Conservation (phyloP, 1,284 basidiomycete genomes). For the Phylloboletellus chloephorus region DNA sequence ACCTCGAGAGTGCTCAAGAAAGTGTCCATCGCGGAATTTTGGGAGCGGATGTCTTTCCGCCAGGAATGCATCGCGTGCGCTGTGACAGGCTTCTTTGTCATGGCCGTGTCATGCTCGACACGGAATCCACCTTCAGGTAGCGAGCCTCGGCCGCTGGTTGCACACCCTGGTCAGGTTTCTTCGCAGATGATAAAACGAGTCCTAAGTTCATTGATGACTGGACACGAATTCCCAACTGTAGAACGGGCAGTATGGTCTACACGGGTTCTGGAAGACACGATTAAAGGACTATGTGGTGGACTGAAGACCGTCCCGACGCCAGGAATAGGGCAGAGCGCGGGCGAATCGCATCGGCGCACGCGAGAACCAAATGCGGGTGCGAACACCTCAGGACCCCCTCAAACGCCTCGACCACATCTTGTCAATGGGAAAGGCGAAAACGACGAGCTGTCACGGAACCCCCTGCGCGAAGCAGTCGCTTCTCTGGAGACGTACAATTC, state of each 20-base stretch:
- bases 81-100: conserved; percentile 84
- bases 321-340: conserved; percentile 15
- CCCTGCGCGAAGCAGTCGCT: conserved; percentile 58
- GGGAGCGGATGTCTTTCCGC: conserved; percentile 91
- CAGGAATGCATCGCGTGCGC: conserved; percentile 86
- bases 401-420: conserved; percentile 44
- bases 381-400: conserved; percentile 34
- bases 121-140: conserved; percentile 15
- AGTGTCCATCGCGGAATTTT: conserved; percentile 75
- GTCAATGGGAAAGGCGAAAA: conserved; percentile 25
- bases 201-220: conserved; percentile 59
- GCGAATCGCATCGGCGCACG: conserved; percentile 31
- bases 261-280: conserved; percentile 60
- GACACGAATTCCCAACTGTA: conserved; percentile 71
- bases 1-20: conserved; percentile 47
- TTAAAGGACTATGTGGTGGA: conserved; percentile 67
- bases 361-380: conserved; percentile 33
- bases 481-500: conserved; percentile 53
- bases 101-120: conserved; percentile 40
- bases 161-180: conserved; percentile 57
- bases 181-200: conserved; percentile 64
- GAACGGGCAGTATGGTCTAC: conserved; percentile 65
- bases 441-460: conserved; percentile 55
- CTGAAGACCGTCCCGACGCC: conserved; percentile 32
- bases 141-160: conserved; percentile 41